Conservation (phyloP, 352 stramenopile genomes). For the Globisporangium uncinulatum region DNA sequence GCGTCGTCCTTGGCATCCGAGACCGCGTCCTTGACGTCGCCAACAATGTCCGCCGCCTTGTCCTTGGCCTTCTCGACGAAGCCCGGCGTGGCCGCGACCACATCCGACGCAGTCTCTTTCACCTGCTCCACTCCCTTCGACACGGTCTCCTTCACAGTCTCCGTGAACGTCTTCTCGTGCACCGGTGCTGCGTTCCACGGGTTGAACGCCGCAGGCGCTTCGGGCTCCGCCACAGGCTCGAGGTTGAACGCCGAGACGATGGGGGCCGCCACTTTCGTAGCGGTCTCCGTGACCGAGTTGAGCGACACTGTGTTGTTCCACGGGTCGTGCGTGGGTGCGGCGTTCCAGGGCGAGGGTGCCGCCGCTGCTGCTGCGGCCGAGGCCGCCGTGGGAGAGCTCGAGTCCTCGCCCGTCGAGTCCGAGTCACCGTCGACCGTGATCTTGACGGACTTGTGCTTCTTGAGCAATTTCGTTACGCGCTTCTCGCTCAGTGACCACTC, state of each 20-base stretch:
- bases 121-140: slow-evolving; percentile 7
- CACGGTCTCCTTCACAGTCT: slow-evolving; percentile 14
- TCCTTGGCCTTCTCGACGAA: slow-evolving; percentile 16
- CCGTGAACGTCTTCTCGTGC: slow-evolving; percentile 19
- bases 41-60: slow-evolving; percentile 16
- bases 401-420: slow-evolving; percentile 13
- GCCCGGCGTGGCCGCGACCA: slow-evolving; percentile 14
- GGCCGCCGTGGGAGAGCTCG: slow-evolving; percentile 1
- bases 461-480: slow-evolving; percentile 68
- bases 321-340: slow-evolving; percentile 29
- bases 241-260: slow-evolving; percentile 30
- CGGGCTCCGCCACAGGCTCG: slow-evolving; percentile 4
- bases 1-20: slow-evolving; percentile 11
- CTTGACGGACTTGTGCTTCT: slow-evolving; percentile 54
- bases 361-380: slow-evolving; percentile 7
- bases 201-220: slow-evolving; percentile 8
- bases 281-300: slow-evolving; percentile 17
- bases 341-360: slow-evolving; percentile 49
- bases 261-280: slow-evolving; percentile 12
- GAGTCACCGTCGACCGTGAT: slow-evolving; percentile 28
- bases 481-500: slow-evolving; percentile 71
- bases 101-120: slow-evolving; percentile 10
- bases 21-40: slow-evolving; percentile 14
- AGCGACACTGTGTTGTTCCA: slow-evolving; percentile 45
- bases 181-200: slow-evolving; percentile 37